phyloP scores from a whole-genome alignment of 139 green algal species.

The Chlorella sp. region DNA sequence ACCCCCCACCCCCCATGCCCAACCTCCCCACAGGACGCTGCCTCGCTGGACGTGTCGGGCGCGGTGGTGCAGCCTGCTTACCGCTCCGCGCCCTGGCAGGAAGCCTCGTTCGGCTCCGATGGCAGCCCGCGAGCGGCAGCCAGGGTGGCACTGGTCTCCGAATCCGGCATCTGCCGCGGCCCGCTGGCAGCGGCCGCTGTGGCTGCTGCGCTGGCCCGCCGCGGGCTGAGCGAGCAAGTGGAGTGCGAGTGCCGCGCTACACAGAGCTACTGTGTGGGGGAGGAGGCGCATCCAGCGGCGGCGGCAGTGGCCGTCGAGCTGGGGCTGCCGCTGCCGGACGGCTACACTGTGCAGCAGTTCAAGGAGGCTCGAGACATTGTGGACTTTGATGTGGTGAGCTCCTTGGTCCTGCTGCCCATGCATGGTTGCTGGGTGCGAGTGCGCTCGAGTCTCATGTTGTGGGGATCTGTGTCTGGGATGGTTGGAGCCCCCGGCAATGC shows the following conservation, averaged over 20 bases:
- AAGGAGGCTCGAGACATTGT: slow-evolving; percentile 73
- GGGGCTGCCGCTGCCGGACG: slow-evolving; percentile 46
- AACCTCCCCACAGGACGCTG: slow-evolving; percentile 1
- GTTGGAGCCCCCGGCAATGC: no score
- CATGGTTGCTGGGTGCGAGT: no score
- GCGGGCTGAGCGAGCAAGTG: slow-evolving; percentile 23
- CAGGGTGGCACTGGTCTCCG: slow-evolving; percentile 74
- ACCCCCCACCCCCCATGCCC: not conserved
- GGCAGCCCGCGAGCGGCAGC: not conserved
- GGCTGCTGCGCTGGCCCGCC: slow-evolving; percentile 44
- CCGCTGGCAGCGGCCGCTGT: slow-evolving; percentile 75
- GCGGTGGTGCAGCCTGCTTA: slow-evolving; percentile 56
- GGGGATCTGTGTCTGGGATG: no score
- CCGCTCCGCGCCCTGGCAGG: slow-evolving; percentile 61
- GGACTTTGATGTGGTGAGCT: slow-evolving; percentile 61
- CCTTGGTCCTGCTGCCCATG: no score
- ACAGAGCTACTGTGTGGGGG: slow-evolving; percentile 80
- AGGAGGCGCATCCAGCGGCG: slow-evolving; percentile 59
- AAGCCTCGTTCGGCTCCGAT: not conserved
- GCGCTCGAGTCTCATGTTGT: no score
- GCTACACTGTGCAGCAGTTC: slow-evolving; percentile 56
- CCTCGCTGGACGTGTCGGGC: slow-evolving; percentile 41
- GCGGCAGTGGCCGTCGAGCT: slow-evolving; percentile 40
- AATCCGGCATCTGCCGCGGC: slow-evolving; percentile 82
- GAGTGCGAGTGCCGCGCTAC: slow-evolving; percentile 31